Conservation (phyloP, 2,329 filamentous ascomycete genomes). For the Podosphaera xanthii region DNA sequence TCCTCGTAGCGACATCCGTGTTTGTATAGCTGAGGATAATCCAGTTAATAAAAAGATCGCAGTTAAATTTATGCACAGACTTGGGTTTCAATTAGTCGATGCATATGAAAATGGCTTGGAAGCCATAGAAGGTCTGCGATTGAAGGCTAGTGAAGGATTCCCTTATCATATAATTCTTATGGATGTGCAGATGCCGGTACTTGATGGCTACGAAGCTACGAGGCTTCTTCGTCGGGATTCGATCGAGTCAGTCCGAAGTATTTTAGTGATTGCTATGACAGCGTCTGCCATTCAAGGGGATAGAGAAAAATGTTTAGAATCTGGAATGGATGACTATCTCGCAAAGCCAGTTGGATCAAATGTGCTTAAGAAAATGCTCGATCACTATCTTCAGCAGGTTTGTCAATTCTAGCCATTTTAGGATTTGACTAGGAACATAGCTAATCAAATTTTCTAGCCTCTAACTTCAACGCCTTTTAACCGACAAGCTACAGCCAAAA, state of each 20-base stretch:
- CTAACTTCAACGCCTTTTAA: neutral
- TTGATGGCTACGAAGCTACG: constrained; percentile 84
- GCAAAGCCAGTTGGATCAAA: constrained; percentile 86
- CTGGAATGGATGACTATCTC: constrained; percentile 93
- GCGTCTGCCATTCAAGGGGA: constrained; percentile 87
- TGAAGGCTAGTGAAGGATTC: constrained; percentile 43
- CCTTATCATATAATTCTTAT: constrained; percentile 85
- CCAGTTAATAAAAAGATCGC: constrained; percentile 87
- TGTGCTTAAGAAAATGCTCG: constrained; percentile 64
- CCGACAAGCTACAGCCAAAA: neutral
- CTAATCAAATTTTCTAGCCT: neutral
- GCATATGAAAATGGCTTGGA: constrained; percentile 78
- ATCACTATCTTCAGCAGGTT: constrained; percentile 31
- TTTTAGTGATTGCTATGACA: constrained; percentile 94
- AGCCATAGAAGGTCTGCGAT: constrained; percentile 67
- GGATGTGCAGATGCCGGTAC: constrained; percentile 90
- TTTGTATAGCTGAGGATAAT: constrained; percentile 91
- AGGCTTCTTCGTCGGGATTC: constrained; percentile 57
- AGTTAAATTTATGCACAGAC: constrained; percentile 66
- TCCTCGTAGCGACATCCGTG: constrained; percentile 53
- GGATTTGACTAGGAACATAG: neutral
- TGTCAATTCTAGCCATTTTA: neutral
- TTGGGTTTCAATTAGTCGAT: constrained; percentile 62
- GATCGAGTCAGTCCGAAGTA: constrained; percentile 52
- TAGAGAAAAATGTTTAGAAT: constrained; percentile 81